Evolutionary conservation across 2,329 filamentous ascomycete genomes (phyloP), one percentile per base, ranked within the genome.

Genomic region (Arthrobotrys megalospora): DNA sequence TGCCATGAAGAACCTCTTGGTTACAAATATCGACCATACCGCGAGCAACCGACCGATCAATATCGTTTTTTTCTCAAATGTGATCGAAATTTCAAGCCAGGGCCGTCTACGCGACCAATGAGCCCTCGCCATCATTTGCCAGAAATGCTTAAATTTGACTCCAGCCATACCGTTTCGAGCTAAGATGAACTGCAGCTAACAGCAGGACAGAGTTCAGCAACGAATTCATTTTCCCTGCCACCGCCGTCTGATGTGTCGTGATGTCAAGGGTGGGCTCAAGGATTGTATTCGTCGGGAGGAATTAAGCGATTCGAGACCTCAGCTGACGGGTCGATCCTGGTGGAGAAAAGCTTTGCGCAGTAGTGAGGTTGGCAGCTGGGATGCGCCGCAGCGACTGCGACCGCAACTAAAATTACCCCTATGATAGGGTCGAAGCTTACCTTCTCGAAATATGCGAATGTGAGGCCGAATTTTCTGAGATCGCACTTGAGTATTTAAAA

Each of bases 181-280:
- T n/a, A 10, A 60, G 47, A 64, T 32, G 38, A 34, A 28, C n/a
- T 10, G 38, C 19, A 48, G 10, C 19, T 21, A 43, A 14, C 36
- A 28, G 19, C 55, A n/a, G 65, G 63, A 69, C 72, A 50, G 19
- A 69, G 16, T 50, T 34, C 65, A 76, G 65, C 72, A 62, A 58
- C 58, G 47, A 58, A 16, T 21, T 43, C 10, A 36, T 24, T 16
- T 60, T 60, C 55, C 55, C 36, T 60, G 55, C 55, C 55, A 60
- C 55, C 55, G 11, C 55, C 55, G 55, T 43, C 55, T 38, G 52
- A 58, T 58, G 52, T 58, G 55, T 60, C 55, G 52, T 43, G 55
- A 60, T 60, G 55, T 60, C 55, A 60, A 60, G 55, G 55, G 34
- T 41, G 16, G 16, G 7, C 21, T 43, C 55, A 60, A 24, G 55